phyloP scores from a whole-genome alignment of 2,329 filamentous ascomycete genomes.

The Sarocladiaceae sp. region DNA sequence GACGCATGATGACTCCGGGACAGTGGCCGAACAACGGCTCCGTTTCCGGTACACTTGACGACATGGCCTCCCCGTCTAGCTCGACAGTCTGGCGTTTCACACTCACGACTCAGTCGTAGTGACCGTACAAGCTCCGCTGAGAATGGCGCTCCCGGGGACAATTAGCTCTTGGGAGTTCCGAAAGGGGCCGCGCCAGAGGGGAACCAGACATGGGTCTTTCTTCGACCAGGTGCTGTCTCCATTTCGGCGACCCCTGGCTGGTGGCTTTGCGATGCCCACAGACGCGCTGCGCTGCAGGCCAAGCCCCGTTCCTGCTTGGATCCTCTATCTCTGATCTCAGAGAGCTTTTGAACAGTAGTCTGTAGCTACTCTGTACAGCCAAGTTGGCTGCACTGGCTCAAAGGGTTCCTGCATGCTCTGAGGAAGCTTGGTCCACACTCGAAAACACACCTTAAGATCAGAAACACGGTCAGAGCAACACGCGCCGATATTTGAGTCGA shows the following conservation, averaged over 20 bases:
- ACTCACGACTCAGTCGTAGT: conserved; percentile 2
- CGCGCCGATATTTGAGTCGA: not conserved
- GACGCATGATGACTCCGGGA: not conserved
- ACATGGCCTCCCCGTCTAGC: not conserved
- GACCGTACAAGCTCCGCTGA: not conserved
- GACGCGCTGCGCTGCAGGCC: conserved; percentile 5
- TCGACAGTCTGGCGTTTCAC: not conserved
- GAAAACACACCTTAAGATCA: not conserved
- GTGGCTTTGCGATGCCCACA: conserved; percentile 3
- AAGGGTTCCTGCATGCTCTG: not conserved
- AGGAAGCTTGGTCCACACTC: not conserved
- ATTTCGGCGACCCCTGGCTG: not conserved
- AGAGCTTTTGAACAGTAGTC: no score
- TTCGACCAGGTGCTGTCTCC: not conserved
- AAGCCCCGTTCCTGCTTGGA: not conserved
- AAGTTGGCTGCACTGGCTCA: no score
- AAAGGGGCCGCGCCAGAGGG: not conserved
- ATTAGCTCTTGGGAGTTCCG: not conserved
- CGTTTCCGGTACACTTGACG: not conserved
- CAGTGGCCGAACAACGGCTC: not conserved
- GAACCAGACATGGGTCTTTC: not conserved
- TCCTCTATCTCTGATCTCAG: not conserved
- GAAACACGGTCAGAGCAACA: not conserved
- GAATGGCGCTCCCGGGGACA: not conserved
- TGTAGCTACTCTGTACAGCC: no score